Conservation (phyloP, 257 asterid genomes). For the Ligustrum vulgare region DNA sequence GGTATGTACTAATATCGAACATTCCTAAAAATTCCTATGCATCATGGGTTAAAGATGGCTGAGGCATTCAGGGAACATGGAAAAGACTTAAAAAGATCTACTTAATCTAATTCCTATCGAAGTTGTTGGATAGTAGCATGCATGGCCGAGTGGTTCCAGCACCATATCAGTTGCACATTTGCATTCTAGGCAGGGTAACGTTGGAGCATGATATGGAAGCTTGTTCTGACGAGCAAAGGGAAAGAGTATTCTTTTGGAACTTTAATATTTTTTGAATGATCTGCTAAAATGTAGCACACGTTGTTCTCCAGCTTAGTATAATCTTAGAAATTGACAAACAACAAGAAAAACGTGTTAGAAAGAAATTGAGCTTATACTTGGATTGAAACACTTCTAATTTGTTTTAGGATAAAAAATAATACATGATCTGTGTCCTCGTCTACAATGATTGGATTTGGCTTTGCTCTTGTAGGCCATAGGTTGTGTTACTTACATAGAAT, state of each 20-base stretch:
- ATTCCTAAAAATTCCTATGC: not conserved
- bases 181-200: not conserved
- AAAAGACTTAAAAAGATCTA: not conserved
- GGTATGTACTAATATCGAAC: not conserved
- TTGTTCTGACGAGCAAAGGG: not conserved
- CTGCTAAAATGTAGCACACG: not conserved
- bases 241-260: not conserved
- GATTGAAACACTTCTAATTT: not conserved
- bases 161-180: not conserved
- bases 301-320: not conserved
- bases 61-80: not conserved
- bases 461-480: not conserved
- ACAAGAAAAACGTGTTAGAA: slow-evolving; percentile 4
- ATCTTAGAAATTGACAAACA: not conserved
- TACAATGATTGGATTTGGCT: not conserved
- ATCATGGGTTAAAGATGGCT: not conserved
- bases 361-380: slow-evolving; percentile 13
- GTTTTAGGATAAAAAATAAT: not conserved
- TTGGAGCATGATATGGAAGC: not conserved
- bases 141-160: not conserved
- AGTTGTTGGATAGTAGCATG: not conserved
- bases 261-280: not conserved
- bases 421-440: not conserved
- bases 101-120: not conserved
- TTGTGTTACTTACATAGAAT: slow-evolving; percentile 1